Percentiles rank a stretch among this genome's conserved stretches.
These are phyloP conservation scores for Lobosporangium transversale DNA, from an alignment of 192 early-diverging fungal genomes.

Conservation along the genomic window DNA sequence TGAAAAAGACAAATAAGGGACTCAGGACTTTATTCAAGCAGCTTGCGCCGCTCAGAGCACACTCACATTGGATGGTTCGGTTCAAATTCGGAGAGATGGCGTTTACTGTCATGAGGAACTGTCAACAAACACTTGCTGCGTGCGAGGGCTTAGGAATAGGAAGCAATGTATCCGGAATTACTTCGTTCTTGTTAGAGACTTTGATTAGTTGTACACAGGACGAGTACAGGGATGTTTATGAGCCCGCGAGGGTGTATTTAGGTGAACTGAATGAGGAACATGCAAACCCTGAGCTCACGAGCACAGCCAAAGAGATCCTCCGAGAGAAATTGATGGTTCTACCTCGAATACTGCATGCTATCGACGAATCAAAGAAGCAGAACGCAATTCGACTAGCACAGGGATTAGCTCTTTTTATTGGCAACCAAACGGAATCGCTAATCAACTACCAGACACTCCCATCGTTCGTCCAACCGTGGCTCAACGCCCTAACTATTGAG, in stretches of 20 bases:
- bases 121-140: constrained; percentile 8
- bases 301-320: constrained; percentile 30
- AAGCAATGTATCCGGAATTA: neutral
- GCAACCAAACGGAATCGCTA: constrained; percentile 18
- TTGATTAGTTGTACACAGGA: constrained; percentile 36
- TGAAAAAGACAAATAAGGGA: constrained; percentile 12
- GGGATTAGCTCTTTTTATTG: constrained; percentile 29
- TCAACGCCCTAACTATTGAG: constrained; percentile 27
- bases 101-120: constrained; percentile 24
- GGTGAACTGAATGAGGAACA: constrained; percentile 7
- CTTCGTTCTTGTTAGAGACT: constrained; percentile 38
- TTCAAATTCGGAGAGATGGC: constrained; percentile 20
- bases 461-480: constrained; percentile 29
- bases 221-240: constrained; percentile 23
- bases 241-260: constrained; percentile 6
- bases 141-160: neutral
- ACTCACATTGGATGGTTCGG: constrained; percentile 38
- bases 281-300: neutral
- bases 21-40: constrained; percentile 26
- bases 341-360: constrained; percentile 27
- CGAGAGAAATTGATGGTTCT: constrained; percentile 28
- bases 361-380: constrained; percentile 33
- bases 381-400: constrained; percentile 8
- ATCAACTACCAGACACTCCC: constrained; percentile 24
- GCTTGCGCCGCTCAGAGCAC: constrained; percentile 12